These are phyloP conservation scores for Kalanchoe fedtschenkoi DNA, from an alignment of 164 flowering plant species.

Conservation along the genomic window DNA sequence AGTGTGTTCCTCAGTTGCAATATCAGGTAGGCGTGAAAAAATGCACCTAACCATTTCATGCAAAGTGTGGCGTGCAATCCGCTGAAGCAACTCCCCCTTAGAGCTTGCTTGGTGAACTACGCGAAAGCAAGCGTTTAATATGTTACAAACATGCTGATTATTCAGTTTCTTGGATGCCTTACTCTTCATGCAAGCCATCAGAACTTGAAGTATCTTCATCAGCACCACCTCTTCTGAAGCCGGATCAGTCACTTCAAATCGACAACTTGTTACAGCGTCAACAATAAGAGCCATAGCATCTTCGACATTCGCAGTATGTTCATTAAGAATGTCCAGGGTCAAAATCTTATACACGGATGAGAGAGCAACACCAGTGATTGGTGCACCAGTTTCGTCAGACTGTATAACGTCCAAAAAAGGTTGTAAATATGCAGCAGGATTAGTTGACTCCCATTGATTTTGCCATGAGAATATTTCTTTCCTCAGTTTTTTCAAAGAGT, in stretches of 20 bases:
- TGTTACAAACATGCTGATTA: conserved; percentile 61
- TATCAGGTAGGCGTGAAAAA: conserved; percentile 40
- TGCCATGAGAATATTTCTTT: conserved; percentile 48
- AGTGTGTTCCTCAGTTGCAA: conserved; percentile 22
- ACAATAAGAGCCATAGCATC: conserved; percentile 54
- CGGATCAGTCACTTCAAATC: conserved; percentile 71
- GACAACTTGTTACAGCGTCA: conserved; percentile 61
- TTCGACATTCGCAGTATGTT: conserved; percentile 33
- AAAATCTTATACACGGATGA: conserved; percentile 55
- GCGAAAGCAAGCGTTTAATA: conserved; percentile 59
- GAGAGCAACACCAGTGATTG: conserved; percentile 60
- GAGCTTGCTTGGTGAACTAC: conserved; percentile 57
- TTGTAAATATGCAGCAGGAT: conserved; percentile 45
- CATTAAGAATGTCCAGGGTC: conserved; percentile 40
- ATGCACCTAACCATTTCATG: conserved; percentile 55
- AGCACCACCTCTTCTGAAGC: conserved; percentile 68
- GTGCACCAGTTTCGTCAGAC: conserved; percentile 72
- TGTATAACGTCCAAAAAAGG: conserved; percentile 63
- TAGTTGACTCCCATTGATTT: conserved; percentile 41
- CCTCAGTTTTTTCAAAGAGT: conserved; percentile 42
- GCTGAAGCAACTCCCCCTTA: conserved; percentile 55
- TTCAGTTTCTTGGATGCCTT: conserved; percentile 46
- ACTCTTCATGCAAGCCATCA: conserved; percentile 58
- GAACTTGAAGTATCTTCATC: conserved; percentile 67
- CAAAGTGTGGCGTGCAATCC: conserved; percentile 56